Evolutionary conservation across 2,329 filamentous ascomycete species (phyloP), one percentile per base, ranked within the genome.

Genomic region (Talaromyces sp.): DNA sequence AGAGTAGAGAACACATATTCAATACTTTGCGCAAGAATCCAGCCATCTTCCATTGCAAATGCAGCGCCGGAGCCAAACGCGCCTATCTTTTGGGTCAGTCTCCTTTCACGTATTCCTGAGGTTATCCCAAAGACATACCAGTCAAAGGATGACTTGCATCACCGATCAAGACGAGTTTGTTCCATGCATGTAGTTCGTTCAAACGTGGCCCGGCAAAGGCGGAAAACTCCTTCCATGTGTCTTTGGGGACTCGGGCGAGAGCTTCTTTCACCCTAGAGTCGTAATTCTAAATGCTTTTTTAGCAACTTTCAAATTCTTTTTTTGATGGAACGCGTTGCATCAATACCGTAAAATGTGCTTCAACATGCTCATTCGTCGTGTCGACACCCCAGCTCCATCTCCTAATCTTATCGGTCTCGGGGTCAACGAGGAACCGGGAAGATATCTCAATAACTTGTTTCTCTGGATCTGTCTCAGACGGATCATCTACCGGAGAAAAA

Each of bases 91-190:
- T 31, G 9, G 6, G 19, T 59, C 37, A 45, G 56, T 10, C 2
- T 15, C 15, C 19, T 5, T 5, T 31, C 1, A 7, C 27, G 35
- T 37, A 37, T 37, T 43, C 1, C 22, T 41, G 19, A 15, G 1
- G 17, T 15, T 1, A 8, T 17, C 11, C 8, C 35, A 41, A 27
- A 37, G 7, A 49, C 60, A 17, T 62, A 72, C 82, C 82, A 0
- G 83, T 84, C 0, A 85, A 75, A 0, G 84, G 82, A 70, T 87
- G 85, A 1, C 83, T 86, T 0, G 84, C 80, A 67, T 87, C 84
- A 9, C 84, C 85, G 0, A 86, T 79, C 3, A 86, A 76, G 6
- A 81, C 84, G 2, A 85, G 69, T 61, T 79, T 80, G 49, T 79
- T 72, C 74, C 79, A 83, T 2, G 73, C 78, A 1, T 72, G 78